These are phyloP conservation scores for Phlebopus sp. DNA, from an alignment of 1,284 basidiomycete genomes.

Conservation along the genomic window DNA sequence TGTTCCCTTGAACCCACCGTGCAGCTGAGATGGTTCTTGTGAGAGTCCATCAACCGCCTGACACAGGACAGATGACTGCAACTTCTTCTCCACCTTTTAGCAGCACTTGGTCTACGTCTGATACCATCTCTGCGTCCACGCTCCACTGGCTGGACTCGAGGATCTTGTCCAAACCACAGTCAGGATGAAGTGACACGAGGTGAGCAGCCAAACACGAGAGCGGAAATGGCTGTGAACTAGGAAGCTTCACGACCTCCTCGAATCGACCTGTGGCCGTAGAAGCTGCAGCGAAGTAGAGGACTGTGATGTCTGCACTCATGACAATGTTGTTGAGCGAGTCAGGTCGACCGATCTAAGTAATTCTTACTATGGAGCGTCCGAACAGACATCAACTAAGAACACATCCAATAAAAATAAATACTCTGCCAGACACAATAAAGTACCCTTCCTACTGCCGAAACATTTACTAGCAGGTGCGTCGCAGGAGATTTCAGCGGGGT, in stretches of 20 bases:
- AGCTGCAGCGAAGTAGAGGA: constrained; percentile 80
- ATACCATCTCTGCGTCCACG: constrained; percentile 76
- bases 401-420: no score
- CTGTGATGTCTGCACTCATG: constrained; percentile 43
- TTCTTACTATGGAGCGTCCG: no score
- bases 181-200: constrained; percentile 52
- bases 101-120: constrained; percentile 47
- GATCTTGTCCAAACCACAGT: constrained; percentile 48
- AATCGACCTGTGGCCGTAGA: constrained; percentile 63
- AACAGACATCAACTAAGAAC: no score
- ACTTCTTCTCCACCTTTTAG: constrained; percentile 75
- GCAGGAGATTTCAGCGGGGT: no score
- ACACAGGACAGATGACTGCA: constrained; percentile 79
- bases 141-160: constrained; percentile 69
- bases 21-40: neutral
- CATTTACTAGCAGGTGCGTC: no score
- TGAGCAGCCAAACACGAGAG: constrained; percentile 52
- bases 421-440: no score
- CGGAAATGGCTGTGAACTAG: constrained; percentile 42
- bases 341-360: no score
- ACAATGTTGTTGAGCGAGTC: neutral
- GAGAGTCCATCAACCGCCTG: constrained; percentile 54
- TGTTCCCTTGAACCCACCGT: neutral
- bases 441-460: no score
- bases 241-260: constrained; percentile 47